These are phyloP conservation scores for Malbranchea zuffiana DNA, from an alignment of 2,329 filamentous ascomycete genomes.

Conservation along the genomic window DNA sequence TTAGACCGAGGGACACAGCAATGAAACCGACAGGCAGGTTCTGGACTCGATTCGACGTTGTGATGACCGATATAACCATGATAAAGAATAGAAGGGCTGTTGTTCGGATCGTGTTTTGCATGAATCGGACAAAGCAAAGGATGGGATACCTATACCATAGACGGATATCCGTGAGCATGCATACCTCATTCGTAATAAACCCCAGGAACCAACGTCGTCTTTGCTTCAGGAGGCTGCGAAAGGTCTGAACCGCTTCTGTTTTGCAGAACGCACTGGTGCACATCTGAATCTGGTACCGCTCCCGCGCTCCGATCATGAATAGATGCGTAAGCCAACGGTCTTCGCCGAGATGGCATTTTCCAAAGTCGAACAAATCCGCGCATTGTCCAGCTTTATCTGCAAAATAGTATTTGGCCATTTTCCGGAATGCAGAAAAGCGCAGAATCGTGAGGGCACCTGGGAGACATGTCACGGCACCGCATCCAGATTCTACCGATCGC, in stretches of 20 bases:
- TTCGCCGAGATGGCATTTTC: conserved; percentile 88
- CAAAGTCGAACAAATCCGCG: conserved; percentile 91
- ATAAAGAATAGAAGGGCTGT: conserved; percentile 91
- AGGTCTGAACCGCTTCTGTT: conserved; percentile 89
- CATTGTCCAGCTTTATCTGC: conserved; percentile 93
- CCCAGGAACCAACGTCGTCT: conserved; percentile 92
- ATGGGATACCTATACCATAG: conserved; percentile 87
- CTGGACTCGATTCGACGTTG: conserved; percentile 64
- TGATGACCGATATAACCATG: conserved; percentile 75
- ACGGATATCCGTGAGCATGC: conserved; percentile 90
- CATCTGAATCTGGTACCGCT: conserved; percentile 93
- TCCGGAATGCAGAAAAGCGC: conserved; percentile 87
- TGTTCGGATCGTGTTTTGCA: conserved; percentile 92
- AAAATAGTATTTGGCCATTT: conserved; percentile 98
- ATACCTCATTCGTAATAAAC: conserved; percentile 95
- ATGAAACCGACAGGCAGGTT: conserved; percentile 90
- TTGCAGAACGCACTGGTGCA: conserved; percentile 97
- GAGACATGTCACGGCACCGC: conserved; percentile 86
- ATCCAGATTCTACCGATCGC: conserved; percentile 86
- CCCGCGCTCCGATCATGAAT: conserved; percentile 94
- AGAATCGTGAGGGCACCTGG: conserved; percentile 93
- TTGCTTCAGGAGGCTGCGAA: conserved; percentile 79
- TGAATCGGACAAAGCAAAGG: conserved; percentile 74
- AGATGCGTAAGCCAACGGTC: conserved; percentile 95
- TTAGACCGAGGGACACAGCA: conserved; percentile 78